A percentile compares a stretch with the other conserved stretches of the same genome.
Conservation (phyloP, 202 grass and related monocot genomes). For the Carex arenaria region DNA sequence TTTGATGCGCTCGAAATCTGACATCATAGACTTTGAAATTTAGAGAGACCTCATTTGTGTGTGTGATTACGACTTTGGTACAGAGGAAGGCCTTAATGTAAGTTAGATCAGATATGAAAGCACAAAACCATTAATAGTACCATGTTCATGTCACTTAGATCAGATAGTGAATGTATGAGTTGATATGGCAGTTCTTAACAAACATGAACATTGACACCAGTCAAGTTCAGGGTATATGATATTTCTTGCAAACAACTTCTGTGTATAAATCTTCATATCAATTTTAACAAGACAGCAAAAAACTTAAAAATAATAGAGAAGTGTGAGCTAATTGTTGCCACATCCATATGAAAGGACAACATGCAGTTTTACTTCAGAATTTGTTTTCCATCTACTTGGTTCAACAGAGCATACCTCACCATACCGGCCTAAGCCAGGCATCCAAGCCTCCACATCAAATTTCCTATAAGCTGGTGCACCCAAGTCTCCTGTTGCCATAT, state of each 20-base stretch:
- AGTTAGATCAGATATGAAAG: neutral
- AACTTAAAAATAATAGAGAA: neutral
- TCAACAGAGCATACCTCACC: conserved; percentile 57
- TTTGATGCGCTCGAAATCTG: conserved; percentile 96
- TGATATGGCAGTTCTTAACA: neutral
- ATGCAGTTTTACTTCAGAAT: neutral
- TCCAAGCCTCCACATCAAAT: conserved; percentile 93
- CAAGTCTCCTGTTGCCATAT: conserved; percentile 86
- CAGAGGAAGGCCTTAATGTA: neutral
- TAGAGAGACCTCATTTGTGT: neutral
- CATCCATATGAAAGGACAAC: neutral
- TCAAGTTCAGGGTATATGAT: neutral
- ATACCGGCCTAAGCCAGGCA: conserved; percentile 79
- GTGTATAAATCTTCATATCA: neutral
- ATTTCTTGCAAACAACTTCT: neutral
- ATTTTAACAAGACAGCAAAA: neutral
- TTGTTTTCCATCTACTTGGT: neutral
- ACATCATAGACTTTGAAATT: neutral
- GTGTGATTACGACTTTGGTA: neutral
- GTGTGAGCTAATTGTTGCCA: neutral
- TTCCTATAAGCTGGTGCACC: conserved; percentile 87
- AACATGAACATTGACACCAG: neutral
- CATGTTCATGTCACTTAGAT: neutral
- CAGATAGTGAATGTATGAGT: neutral
- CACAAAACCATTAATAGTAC: neutral